Conservation (phyloP, 1,139 yeast species). For the Geotrichum carabidarum region DNA sequence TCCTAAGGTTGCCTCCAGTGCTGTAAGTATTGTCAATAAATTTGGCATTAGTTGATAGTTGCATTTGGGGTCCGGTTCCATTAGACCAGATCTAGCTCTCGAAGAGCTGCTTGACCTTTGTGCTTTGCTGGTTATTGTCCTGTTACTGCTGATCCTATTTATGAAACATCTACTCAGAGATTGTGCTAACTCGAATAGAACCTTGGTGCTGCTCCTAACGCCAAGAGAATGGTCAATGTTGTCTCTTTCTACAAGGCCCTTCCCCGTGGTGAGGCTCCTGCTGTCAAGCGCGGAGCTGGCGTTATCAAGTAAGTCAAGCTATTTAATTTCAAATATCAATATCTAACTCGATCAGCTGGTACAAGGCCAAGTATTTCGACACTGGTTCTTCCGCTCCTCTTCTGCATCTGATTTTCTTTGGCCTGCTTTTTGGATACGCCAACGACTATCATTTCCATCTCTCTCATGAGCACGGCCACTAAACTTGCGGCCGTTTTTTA, state of each 20-base stretch:
- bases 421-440: conserved; percentile 78
- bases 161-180: background rate
- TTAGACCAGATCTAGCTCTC: too few species aligned
- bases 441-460: conserved; percentile 90
- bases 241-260: conserved; percentile 92
- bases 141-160: background rate
- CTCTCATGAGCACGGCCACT: conserved; percentile 47
- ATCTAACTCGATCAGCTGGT: conserved; percentile 43
- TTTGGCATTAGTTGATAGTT: background rate
- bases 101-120: too few species aligned
- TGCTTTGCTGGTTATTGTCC: too few species aligned
- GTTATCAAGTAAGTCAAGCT: conserved; percentile 49
- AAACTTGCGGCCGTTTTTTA: background rate
- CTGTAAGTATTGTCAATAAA: conserved; percentile 51
- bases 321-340: background rate
- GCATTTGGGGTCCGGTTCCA: too few species aligned
- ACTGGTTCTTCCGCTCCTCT: conserved; percentile 70
- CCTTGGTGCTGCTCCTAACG: conserved; percentile 92
- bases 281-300: conserved; percentile 62
- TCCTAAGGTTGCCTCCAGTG: conserved; percentile 96
- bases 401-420: conserved; percentile 66
- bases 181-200: conserved; percentile 44
- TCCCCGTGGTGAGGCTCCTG: conserved; percentile 83
- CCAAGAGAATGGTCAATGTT: conserved; percentile 93
- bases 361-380: conserved; percentile 65